Evolutionary conservation across 2,329 filamentous ascomycete species (phyloP), one percentile per base, ranked within the genome.

Genomic region (Chalaropsis thielavioides): DNA sequence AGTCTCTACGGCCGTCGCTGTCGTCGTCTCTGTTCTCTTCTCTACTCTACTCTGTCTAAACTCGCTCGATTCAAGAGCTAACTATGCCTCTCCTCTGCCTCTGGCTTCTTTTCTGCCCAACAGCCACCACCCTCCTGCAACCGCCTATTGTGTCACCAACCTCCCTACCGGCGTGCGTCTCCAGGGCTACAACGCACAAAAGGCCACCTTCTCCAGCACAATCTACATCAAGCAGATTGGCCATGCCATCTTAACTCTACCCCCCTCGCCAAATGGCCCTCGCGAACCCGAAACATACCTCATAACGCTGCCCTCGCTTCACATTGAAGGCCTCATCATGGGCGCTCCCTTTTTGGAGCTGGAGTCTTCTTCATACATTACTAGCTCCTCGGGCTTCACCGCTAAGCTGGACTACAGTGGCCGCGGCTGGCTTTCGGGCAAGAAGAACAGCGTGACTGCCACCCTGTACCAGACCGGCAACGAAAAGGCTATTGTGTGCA

Each of bases 181-280:
- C n/a, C 79, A 87, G 77, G 92, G 92, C 63, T 96, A 96, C 78
- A 96, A 97, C 72, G 92, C 89, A 17, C 94, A 97, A 73, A 97
- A 96, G 75, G 92, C 92, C 3, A 95, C 90, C 17, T 96, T 99
- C 76, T 89, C 88, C 68, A 87, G 88, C 70, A 96, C 92, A 56
- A 96, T 97, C 75, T 88, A 92, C 72, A 88, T 99, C 72, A 96
- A 95, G 80, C 90, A 95, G 77, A 87, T 95, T 70, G 92, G 92
- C 43, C 92, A 96, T 72, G 92, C 92, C 49, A 78, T 95, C 41
- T 81, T 92, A 68, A 88, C 89, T 61, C 78, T 96, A 67, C 87
- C 88, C 11, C 69, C 76, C 41, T 68, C 71, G 8, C 70, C 71
- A 11, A 72, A 72, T 22, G 73, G 69, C 19, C 68, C 71, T 43